Evolutionary conservation across 2,329 filamentous ascomycete genomes (phyloP).

Genomic region (Fusarium caatingaense): DNA sequence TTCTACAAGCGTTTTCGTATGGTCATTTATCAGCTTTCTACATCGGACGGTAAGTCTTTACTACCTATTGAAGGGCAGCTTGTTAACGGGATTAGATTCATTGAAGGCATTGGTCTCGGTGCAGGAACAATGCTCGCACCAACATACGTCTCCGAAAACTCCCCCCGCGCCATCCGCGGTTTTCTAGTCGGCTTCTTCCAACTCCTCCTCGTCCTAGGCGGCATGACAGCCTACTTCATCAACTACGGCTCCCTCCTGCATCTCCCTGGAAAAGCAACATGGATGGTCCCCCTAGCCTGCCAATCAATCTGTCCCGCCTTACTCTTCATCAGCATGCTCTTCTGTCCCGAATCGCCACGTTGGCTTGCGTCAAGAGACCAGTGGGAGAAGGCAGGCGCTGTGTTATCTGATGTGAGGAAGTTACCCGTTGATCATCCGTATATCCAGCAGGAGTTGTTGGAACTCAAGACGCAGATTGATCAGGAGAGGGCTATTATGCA

Average conservation of each 20-base stretch:
- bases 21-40: conserved; percentile 48
- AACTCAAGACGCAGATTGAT: conserved; percentile 32
- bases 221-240: conserved; percentile 65
- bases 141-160: conserved; percentile 70
- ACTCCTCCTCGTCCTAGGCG: conserved; percentile 65
- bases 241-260: conserved; percentile 62
- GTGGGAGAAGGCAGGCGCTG: conserved; percentile 58
- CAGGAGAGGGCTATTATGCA: conserved; percentile 38
- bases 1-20: conserved; percentile 49
- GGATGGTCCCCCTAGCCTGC: conserved; percentile 63
- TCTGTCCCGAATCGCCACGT: conserved; percentile 68
- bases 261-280: conserved; percentile 45
- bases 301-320: conserved; percentile 66
- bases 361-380: conserved; percentile 67
- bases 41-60: conserved; percentile 38
- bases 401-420: conserved; percentile 33
- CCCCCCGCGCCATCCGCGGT: conserved; percentile 68
- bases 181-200: conserved; percentile 71
- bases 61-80: fast-evolving
- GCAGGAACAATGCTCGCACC: conserved; percentile 68
- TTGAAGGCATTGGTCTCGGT: conserved; percentile 64
- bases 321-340: conserved; percentile 63
- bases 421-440: conserved; percentile 37
- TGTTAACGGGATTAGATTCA: conserved; percentile 43
- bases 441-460: conserved; percentile 39